phyloP scores from a whole-genome alignment of 2,329 filamentous ascomycete species.

The Aureobasidium sp. region DNA sequence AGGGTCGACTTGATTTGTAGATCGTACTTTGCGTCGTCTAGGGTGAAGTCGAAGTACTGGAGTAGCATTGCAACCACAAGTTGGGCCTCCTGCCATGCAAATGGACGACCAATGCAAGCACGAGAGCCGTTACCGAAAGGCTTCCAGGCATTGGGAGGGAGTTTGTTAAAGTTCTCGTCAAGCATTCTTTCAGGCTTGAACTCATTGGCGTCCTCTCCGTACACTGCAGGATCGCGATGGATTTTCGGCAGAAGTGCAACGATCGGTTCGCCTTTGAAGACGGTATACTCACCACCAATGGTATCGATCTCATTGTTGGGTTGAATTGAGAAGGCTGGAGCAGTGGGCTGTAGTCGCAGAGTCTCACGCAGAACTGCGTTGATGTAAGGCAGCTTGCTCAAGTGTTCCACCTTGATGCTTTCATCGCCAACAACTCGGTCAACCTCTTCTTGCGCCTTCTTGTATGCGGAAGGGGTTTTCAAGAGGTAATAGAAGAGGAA shows the following conservation, averaged over 20 bases:
- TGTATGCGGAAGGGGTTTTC: conserved; percentile 51
- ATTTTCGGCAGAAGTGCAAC: conserved; percentile 42
- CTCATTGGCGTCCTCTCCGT: conserved; percentile 53
- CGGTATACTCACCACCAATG: conserved; percentile 52
- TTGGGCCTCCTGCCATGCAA: conserved; percentile 65
- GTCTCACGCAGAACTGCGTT: conserved; percentile 59
- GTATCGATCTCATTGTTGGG: conserved; percentile 43
- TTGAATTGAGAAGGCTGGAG: conserved; percentile 47
- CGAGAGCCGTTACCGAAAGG: conserved; percentile 66
- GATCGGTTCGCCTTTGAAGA: conserved; percentile 46
- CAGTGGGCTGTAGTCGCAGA: conserved; percentile 50
- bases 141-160: conserved; percentile 28
- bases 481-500: conserved; percentile 58
- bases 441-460: conserved; percentile 57
- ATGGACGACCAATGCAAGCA: conserved; percentile 62
- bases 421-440: conserved; percentile 54
- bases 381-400: conserved; percentile 57
- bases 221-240: conserved; percentile 56
- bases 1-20: conserved; percentile 48
- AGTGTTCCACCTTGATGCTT: conserved; percentile 50
- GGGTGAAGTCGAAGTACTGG: conserved; percentile 61
- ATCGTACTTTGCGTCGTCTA: conserved; percentile 52
- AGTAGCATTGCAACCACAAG: conserved; percentile 54
- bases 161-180: conserved; percentile 53
- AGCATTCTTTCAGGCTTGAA: conserved; percentile 67